These are phyloP conservation scores for Ophiostoma sp. DNA, from an alignment of 2,329 filamentous ascomycete species.

Conservation along the genomic window DNA sequence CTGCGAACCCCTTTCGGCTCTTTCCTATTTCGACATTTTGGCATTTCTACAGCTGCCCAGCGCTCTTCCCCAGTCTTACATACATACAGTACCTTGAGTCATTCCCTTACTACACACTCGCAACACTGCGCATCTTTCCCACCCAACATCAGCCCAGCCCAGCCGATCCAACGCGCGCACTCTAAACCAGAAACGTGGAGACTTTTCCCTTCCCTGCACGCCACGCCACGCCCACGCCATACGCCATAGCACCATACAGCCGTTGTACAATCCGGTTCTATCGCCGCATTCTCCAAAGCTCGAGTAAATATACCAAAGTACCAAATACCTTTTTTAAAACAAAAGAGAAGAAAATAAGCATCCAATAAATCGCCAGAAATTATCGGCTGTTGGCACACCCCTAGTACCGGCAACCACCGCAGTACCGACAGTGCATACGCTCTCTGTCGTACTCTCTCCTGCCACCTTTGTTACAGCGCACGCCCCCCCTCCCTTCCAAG, in stretches of 20 bases:
- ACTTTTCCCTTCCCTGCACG: neutral
- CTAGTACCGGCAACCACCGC: neutral
- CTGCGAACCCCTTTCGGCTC: neutral
- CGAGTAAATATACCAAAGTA: too few species aligned
- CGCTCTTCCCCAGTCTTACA: neutral
- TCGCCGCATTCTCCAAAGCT: neutral
- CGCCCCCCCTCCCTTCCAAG: neutral
- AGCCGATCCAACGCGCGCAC: neutral
- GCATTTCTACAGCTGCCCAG: neutral
- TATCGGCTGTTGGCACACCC: neutral
- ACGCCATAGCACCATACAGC: neutral
- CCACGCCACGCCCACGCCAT: conserved; percentile 13
- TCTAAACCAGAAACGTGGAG: neutral
- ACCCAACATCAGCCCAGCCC: neutral
- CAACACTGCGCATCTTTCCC: neutral
- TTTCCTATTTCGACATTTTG: neutral
- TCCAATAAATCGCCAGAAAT: neutral
- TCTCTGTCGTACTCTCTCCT: conserved; percentile 2
- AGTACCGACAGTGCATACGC: neutral
- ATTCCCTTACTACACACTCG: neutral
- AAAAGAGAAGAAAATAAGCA: neutral
- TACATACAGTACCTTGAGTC: neutral
- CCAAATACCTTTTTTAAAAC: neutral
- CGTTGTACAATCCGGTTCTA: neutral
- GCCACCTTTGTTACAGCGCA: neutral